phyloP scores from a whole-genome alignment of 192 early-diverging fungal genomes.

The Coemansia sp. region DNA sequence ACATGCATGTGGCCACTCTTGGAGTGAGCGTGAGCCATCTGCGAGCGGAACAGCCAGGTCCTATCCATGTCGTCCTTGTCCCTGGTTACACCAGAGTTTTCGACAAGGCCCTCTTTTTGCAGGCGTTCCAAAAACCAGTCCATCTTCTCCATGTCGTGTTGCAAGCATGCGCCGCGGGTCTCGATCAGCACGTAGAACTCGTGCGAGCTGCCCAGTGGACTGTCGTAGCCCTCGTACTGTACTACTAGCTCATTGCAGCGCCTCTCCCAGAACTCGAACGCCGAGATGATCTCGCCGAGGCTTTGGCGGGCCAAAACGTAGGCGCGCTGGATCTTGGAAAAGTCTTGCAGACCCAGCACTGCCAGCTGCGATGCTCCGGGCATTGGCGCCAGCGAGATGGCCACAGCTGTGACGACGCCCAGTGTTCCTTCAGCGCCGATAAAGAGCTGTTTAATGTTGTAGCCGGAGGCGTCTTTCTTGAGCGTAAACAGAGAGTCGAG shows the following conservation, averaged over 20 bases:
- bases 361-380: slow-evolving; percentile 71
- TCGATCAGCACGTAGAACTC: slow-evolving; percentile 77
- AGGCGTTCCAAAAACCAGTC: slow-evolving; percentile 29
- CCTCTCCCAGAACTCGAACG: slow-evolving; percentile 97
- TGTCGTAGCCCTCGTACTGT: slow-evolving; percentile 25
- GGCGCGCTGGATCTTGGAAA: slow-evolving; percentile 73
- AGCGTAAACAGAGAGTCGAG: slow-evolving; percentile 80
- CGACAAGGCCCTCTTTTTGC: slow-evolving; percentile 14
- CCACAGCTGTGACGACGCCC: slow-evolving; percentile 90
- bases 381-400: slow-evolving; percentile 76
- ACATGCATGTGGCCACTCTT: slow-evolving; percentile 53
- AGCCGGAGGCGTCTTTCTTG: slow-evolving; percentile 97
- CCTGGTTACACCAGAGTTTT: slow-evolving; percentile 18
- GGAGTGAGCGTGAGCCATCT: slow-evolving; percentile 48
- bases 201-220: slow-evolving; percentile 19
- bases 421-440: slow-evolving; percentile 96
- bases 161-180: slow-evolving; percentile 83
- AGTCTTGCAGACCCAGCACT: slow-evolving; percentile 75
- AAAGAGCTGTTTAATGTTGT: slow-evolving; percentile 98
- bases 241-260: slow-evolving; percentile 67
- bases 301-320: slow-evolving; percentile 77
- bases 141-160: slow-evolving; percentile 85
- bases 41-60: slow-evolving; percentile 44
- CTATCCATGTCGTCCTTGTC: slow-evolving; percentile 29
- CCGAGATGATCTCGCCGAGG: slow-evolving; percentile 92